A percentile compares a stretch with the other conserved stretches of the same genome.
These are phyloP conservation scores for Mycosphaerelloides madeirae DNA, from an alignment of 2,329 filamentous ascomycete genomes.

Conservation along the genomic window DNA sequence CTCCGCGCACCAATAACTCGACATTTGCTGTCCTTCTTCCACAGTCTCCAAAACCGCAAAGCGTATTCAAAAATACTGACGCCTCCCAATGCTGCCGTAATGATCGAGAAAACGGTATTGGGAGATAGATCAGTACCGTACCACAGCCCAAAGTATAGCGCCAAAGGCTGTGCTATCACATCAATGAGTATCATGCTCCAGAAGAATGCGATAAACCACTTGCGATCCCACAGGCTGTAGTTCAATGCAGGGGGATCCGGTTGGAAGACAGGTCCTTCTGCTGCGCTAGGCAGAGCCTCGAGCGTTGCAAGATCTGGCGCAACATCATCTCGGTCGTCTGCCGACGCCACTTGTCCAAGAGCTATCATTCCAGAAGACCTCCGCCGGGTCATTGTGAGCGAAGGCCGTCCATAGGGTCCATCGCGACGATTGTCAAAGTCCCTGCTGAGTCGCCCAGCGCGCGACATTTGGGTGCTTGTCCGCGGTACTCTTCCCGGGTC, in stretches of 20 bases:
- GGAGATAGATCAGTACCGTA: constrained; percentile 50
- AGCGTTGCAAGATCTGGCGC: constrained; percentile 13
- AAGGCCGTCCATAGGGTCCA: constrained; percentile 31
- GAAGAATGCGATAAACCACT: constrained; percentile 54
- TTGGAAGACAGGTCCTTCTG: constrained; percentile 24
- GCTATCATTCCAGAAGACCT: constrained; percentile 18
- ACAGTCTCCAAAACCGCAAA: constrained; percentile 46
- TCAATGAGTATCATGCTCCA: constrained; percentile 58
- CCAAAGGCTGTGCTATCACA: constrained; percentile 54
- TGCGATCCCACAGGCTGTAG: constrained; percentile 52
- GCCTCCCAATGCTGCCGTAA: constrained; percentile 50
- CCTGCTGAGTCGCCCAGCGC: constrained; percentile 18
- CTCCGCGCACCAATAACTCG: constrained; percentile 47
- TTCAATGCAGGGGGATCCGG: constrained; percentile 50
- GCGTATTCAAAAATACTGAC: constrained; percentile 53
- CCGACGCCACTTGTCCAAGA: neutral
- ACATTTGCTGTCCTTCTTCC: constrained; percentile 49
- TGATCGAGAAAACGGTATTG: constrained; percentile 51
- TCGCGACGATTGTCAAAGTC: constrained; percentile 30
- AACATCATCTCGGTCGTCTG: constrained; percentile 6
- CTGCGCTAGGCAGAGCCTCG: constrained; percentile 7
- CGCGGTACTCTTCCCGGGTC: constrained; percentile 7
- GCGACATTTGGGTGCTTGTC: constrained; percentile 20
- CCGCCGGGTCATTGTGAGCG: constrained; percentile 29
- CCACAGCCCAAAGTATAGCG: constrained; percentile 58